Base-by-base conservation (phyloP, 208 protist species). In the Wallacemonas sp. region DNA sequence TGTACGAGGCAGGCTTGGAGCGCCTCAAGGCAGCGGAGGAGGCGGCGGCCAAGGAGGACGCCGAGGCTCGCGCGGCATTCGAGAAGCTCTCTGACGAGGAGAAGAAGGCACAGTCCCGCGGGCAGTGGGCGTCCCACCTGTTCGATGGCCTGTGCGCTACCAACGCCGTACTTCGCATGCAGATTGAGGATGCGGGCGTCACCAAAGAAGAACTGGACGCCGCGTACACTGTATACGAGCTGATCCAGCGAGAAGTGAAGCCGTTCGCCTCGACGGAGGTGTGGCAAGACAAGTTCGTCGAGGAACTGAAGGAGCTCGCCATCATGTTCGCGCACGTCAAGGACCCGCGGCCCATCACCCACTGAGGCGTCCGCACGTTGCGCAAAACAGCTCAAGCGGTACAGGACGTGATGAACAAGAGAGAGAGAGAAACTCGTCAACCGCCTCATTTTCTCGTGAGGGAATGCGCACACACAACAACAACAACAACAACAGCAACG, bases 131-230 rank as follows among this genome's bases (percentile, higher is more conserved):
- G n/a, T 45, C 54, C 17, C 83, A 91, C 55, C 68, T 84, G 33
- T 86, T 71, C 38, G 81, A 87, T 22, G 83, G 74, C 13, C 60
- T 93, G 1, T 83, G 73, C 44, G 83, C 87, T 3, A 64, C 72
- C 10, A 87, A 73, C 52, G 79, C 76, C 30, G 74, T 78, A 1
- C 69, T 89, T 12, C 71, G 77, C 21, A 69, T 83, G 66, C 70
- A 77, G 66, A 57, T 81, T 33, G 73, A 79, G 65, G 60, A 54
- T 36, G 57, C 50, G 24, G 50, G 32, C 4, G 45, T 44, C 12
- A 3, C 36, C 0, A 41, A 26, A 2, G 68, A 77, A 32, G 73
- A 82, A 32, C 12, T 74, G 50, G 73, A 82, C 12, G 74, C 76
- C 3, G 73, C 76, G 13, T 69, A 64, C 59, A 38, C 39, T 6